Percentiles rank a stretch among this genome's conserved stretches.
These are phyloP conservation scores for Cladorrhinum sp. DNA, from an alignment of 2,329 filamentous ascomycete genomes.

Conservation along the genomic window DNA sequence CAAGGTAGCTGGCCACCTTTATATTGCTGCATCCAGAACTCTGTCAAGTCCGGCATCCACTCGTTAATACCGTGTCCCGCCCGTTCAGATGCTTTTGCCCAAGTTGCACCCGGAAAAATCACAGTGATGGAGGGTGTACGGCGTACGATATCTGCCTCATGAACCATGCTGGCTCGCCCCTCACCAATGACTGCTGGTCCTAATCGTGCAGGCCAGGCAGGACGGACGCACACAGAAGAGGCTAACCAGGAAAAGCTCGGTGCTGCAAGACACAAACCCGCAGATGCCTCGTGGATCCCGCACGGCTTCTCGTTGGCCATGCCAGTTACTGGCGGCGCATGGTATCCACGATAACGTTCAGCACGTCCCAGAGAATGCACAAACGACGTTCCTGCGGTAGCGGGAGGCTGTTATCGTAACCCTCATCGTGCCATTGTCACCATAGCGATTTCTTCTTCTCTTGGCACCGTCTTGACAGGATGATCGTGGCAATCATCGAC, in stretches of 20 bases:
- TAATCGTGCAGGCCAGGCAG: background rate
- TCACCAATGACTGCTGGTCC: no score
- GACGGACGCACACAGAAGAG: background rate
- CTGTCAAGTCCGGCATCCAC: background rate
- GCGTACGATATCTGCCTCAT: background rate
- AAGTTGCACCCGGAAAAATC: background rate
- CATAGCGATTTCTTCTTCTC: background rate
- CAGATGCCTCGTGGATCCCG: constrained; percentile 11
- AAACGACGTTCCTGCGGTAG: constrained; percentile 7
- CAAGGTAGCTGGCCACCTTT: constrained; percentile 4
- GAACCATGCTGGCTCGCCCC: background rate
- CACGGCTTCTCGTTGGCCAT: background rate
- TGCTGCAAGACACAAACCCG: constrained; percentile 19
- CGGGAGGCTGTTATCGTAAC: background rate
- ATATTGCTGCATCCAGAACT: background rate
- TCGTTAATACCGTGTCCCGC: background rate
- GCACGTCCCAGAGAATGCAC: background rate
- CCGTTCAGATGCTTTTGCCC: background rate
- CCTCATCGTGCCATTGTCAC: background rate
- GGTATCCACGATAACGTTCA: background rate
- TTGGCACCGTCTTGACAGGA: constrained; percentile 7
- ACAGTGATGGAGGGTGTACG: background rate
- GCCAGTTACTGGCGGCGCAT: background rate
- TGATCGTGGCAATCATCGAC: constrained; percentile 8
- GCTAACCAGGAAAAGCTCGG: constrained; percentile 9